A percentile compares a stretch with the other conserved stretches of the same genome.
These are phyloP conservation scores for Aschersonia sp. DNA, from an alignment of 2,329 filamentous ascomycete species.

Conservation along the genomic window DNA sequence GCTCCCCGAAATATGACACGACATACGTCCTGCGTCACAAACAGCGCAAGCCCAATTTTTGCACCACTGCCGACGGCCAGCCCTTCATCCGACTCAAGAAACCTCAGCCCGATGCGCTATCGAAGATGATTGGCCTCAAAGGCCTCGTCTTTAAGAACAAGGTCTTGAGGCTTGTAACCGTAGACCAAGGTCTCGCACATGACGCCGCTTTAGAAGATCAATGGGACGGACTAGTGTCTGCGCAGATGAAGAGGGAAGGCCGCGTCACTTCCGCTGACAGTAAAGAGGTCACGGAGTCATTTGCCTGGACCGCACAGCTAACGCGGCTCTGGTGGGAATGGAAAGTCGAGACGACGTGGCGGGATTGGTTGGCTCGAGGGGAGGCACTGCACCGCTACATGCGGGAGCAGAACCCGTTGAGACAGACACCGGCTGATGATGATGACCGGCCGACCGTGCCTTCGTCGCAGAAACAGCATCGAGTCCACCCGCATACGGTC, in stretches of 20 bases:
- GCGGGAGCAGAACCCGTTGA: constrained; percentile 19
- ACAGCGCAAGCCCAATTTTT: constrained; percentile 39
- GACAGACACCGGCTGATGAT: no score
- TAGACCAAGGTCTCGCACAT: constrained; percentile 21
- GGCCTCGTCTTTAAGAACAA: constrained; percentile 26
- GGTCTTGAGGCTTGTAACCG: constrained; percentile 19
- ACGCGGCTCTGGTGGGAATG: constrained; percentile 15
- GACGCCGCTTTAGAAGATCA: constrained; percentile 26
- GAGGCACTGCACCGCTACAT: constrained; percentile 25
- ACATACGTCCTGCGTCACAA: constrained; percentile 23
- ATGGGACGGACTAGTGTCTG: constrained; percentile 29
- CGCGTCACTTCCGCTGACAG: not conserved
- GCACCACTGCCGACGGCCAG: constrained; percentile 35
- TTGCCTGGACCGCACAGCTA: constrained; percentile 15
- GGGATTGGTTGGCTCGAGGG: constrained; percentile 26
- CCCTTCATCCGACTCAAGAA: constrained; percentile 55
- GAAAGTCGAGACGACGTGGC: constrained; percentile 16
- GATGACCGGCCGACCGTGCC: no score
- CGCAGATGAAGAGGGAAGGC: constrained; percentile 8
- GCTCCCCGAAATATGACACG: constrained; percentile 32
- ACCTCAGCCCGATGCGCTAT: constrained; percentile 46
- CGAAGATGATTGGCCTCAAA: constrained; percentile 40
- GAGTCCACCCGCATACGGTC: no score
- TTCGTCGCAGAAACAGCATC: no score
- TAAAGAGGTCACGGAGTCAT: constrained; percentile 8